A percentile compares a stretch with the other conserved stretches of the same genome.
Evolutionary conservation across 352 stramenopile genomes (phyloP).

Genomic region (Phytophthora citrophthora): DNA sequence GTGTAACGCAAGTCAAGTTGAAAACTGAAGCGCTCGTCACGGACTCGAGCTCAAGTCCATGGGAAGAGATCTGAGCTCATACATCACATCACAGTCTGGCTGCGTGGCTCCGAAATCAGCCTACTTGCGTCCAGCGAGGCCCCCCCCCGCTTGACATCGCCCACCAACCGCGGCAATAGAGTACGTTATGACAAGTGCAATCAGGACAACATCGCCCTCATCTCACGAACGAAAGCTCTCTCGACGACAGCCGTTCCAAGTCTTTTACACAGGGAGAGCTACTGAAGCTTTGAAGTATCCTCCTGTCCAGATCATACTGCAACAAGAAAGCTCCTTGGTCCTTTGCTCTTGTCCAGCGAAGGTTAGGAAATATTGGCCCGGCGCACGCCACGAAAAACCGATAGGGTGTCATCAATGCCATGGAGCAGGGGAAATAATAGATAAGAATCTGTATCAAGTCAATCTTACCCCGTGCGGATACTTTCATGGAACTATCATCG

Average conservation of each 20-base stretch:
- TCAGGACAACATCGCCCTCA: constrained; percentile 14
- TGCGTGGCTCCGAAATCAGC: constrained; percentile 19
- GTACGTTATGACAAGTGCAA: not conserved
- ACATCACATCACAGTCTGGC: constrained; percentile 28
- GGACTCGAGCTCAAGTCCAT: constrained; percentile 6
- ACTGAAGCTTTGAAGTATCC: constrained; percentile 3
- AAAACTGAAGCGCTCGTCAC: constrained; percentile 32
- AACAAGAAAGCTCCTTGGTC: constrained; percentile 3
- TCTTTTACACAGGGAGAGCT: constrained; percentile 10
- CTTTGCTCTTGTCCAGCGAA: too few relatives aligned
- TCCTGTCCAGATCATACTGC: constrained; percentile 2
- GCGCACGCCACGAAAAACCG: not conserved
- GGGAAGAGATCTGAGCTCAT: constrained; percentile 13
- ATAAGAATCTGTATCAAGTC: not conserved
- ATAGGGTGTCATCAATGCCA: constrained; percentile 2
- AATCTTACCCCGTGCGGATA: not conserved
- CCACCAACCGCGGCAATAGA: constrained; percentile 14
- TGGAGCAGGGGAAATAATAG: not conserved
- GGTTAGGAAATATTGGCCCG: constrained; percentile 3
- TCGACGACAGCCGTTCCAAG: constrained; percentile 11
- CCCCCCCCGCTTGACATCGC: constrained; percentile 9
- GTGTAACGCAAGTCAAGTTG: constrained; percentile 13
- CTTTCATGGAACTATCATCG: not conserved
- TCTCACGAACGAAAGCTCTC: constrained; percentile 6
- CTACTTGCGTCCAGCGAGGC: constrained; percentile 10